Base-by-base conservation (phyloP, 1,284 basidiomycete species). In the Moniliophthora roreri region DNA sequence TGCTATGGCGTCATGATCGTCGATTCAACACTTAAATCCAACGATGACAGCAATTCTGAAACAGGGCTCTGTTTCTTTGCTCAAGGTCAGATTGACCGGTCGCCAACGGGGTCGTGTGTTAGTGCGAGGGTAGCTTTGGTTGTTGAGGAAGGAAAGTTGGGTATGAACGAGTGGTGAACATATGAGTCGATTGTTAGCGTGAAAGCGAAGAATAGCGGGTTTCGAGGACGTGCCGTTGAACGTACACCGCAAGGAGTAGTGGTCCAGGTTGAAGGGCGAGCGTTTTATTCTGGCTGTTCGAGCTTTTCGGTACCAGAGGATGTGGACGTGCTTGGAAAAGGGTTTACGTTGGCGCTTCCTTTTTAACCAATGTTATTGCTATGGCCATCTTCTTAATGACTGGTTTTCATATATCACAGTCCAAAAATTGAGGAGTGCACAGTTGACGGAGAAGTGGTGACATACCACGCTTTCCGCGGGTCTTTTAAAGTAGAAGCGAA, bases 1-100 rank as follows among this genome's bases (percentile, higher is more conserved):
- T 61, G 72, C 36, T 75, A 74, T 54, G 69, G 71, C 16, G 65
- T 73, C 34, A 74, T 73, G 50, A 65, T 74, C 7, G 63, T 66
- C n/a, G 73, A 74, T 49, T 34, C 47, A 20, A 16, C 34, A 51
- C 24, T 34, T 38, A 24, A 20, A 56, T 49, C 6, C 20, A 2
- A n/a, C 56, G 51, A 40, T 37, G n/a, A n/a, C n/a, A 23, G 26
- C 13, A 16, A 50, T 20, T 58, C 57, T 35, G 66, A 71, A 48
- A 51, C 64, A 10, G 70, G 72, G 16, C 52, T 73, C 20, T 72
- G 71, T 54, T 73, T 75, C 57, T 78, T 75, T 51, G 74, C 73
- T 4, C 66, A 75, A 55, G 69, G 70, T 52, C 70, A 75, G 60
- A 61, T 77, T 26, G 75, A 77, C 60, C 66, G 75, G 48, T 76